Conservation (phyloP, 352 stramenopile species). For the Globisporangium nodosum region DNA sequence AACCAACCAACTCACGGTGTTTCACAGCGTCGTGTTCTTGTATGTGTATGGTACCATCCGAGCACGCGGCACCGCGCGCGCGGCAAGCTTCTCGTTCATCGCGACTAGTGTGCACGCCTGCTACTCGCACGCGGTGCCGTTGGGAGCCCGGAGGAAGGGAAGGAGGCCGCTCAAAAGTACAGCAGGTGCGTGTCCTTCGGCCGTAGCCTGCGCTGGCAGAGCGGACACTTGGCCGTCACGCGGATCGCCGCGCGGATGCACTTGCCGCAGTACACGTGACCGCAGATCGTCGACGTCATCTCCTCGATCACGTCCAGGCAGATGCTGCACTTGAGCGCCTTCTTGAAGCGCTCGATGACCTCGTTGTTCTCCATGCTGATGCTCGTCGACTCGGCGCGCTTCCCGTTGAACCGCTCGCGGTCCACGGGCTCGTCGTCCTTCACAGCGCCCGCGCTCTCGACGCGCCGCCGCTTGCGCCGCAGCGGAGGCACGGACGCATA, state of each 20-base stretch:
- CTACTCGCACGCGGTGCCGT: too few relatives aligned
- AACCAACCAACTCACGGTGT: too few relatives aligned
- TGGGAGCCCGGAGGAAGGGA: not conserved
- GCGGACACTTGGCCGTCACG: conserved; percentile 64
- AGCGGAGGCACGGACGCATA: conserved; percentile 16
- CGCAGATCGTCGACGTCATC: conserved; percentile 78
- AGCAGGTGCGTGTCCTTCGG: conserved; percentile 73
- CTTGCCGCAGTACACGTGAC: conserved; percentile 73
- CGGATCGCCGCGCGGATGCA: conserved; percentile 69
- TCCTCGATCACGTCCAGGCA: conserved; percentile 71
- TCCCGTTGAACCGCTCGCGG: conserved; percentile 25
- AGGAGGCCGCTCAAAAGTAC: conserved; percentile 46
- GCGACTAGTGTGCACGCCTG: not conserved
- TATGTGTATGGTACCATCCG: not conserved
- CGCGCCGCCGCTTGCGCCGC: conserved; percentile 39
- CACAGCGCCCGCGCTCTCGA: conserved; percentile 1
- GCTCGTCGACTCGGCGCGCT: conserved; percentile 55
- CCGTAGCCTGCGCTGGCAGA: conserved; percentile 60
- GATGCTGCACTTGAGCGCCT: conserved; percentile 76
- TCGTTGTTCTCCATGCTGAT: conserved; percentile 73
- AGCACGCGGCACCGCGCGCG: not conserved
- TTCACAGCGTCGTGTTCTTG: not conserved
- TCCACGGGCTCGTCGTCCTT: conserved; percentile 1
- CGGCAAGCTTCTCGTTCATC: not conserved
- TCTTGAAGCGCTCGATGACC: conserved; percentile 71